Conservation (phyloP, 495 filamentous ascomycete genomes). For the Cercophora sp. region DNA sequence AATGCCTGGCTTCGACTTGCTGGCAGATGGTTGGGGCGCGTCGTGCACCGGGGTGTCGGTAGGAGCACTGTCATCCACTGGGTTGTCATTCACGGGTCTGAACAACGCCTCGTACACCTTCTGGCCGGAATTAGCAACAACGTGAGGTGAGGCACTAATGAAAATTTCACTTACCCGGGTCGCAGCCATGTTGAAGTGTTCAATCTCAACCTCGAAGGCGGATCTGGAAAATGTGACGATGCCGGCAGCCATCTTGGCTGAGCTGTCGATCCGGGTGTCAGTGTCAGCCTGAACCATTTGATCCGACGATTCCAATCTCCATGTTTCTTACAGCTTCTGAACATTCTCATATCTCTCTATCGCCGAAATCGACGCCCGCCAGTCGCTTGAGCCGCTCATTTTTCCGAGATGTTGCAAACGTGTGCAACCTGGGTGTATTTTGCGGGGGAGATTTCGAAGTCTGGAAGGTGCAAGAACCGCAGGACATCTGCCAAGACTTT, state of each 20-base stretch:
- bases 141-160: too few relatives aligned
- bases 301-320: not conserved
- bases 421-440: too few relatives aligned
- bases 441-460: not conserved
- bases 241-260: conserved; percentile 17
- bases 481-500: not conserved
- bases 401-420: conserved; percentile 6
- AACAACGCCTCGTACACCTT: conserved; percentile 42
- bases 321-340: conserved; percentile 41
- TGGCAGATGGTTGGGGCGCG: too few relatives aligned
- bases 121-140: conserved; percentile 30
- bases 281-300: not conserved
- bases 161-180: too few relatives aligned
- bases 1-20: conserved; percentile 40
- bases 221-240: conserved; percentile 16
- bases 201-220: conserved; percentile 39
- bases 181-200: conserved; percentile 39
- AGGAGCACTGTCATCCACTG: too few relatives aligned
- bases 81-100: not conserved
- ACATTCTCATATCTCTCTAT: conserved; percentile 51
- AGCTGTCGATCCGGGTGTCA: conserved; percentile 12
- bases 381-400: conserved; percentile 18
- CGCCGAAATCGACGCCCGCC: conserved; percentile 36
- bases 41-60: too few relatives aligned
- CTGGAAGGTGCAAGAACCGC: not conserved